Conservation (phyloP, 2,329 filamentous ascomycete species). For the Tolypocladium inflatum region DNA sequence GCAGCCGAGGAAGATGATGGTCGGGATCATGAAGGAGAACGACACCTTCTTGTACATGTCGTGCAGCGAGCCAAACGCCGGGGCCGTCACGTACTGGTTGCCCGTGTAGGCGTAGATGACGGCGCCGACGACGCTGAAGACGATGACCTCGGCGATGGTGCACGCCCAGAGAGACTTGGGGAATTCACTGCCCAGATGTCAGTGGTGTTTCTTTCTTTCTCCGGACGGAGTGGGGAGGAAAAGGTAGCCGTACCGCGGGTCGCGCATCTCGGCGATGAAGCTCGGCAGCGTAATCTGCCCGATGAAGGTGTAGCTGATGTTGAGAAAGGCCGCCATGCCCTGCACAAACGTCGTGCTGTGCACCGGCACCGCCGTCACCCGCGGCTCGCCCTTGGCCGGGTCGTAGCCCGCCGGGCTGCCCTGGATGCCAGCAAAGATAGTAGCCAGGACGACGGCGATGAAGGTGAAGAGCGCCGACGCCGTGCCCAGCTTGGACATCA, state of each 20-base stretch:
- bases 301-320: constrained; percentile 94
- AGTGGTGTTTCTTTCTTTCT: background rate
- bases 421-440: constrained; percentile 73
- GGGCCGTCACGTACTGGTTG: constrained; percentile 78
- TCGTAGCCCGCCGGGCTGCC: constrained; percentile 61
- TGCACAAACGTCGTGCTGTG: constrained; percentile 68
- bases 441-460: constrained; percentile 74
- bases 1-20: constrained; percentile 83
- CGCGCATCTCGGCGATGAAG: constrained; percentile 90
- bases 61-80: constrained; percentile 77
- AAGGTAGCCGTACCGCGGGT: constrained; percentile 34
- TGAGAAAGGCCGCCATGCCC: constrained; percentile 82
- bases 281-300: constrained; percentile 89
- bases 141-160: constrained; percentile 76
- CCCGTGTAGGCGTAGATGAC: constrained; percentile 84
- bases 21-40: constrained; percentile 94
- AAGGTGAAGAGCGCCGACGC: constrained; percentile 82
- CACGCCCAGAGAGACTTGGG: constrained; percentile 88
- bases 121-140: constrained; percentile 74
- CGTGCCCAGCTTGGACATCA: constrained; percentile 70
- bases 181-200: constrained; percentile 55
- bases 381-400: constrained; percentile 48
- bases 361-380: constrained; percentile 59
- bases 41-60: constrained; percentile 77
- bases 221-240: background rate